These are phyloP conservation scores for Cryptomeria japonica DNA, from an alignment of 75 land plant species.

Conservation along the genomic window DNA sequence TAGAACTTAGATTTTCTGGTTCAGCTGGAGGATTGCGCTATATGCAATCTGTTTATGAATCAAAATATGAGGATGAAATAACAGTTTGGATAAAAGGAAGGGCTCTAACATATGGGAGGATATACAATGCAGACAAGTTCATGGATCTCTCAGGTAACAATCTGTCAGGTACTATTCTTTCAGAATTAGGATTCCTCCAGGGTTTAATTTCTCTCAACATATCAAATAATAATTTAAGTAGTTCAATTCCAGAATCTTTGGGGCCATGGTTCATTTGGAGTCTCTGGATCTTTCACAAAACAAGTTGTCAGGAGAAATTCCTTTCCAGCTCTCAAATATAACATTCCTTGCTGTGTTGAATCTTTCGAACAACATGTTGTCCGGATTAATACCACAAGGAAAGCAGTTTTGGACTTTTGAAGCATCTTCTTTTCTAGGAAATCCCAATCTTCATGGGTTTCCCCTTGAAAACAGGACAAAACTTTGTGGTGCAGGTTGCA, in stretches of 20 bases:
- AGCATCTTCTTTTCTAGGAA: slow-evolving; percentile 7
- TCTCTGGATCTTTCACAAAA: too few relatives aligned
- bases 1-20: too few relatives aligned
- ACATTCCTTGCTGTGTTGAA: slow-evolving; percentile 8
- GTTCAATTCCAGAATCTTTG: slow-evolving; percentile 15
- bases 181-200: neutral
- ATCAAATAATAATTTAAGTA: slow-evolving; percentile 8
- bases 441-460: slow-evolving; percentile 15
- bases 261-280: neutral
- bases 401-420: slow-evolving; percentile 16
- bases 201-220: neutral
- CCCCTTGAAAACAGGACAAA: neutral
- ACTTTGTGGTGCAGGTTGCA: neutral
- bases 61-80: neutral
- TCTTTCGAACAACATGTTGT: slow-evolving; percentile 13
- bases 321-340: slow-evolving; percentile 4
- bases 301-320: slow-evolving; percentile 17
- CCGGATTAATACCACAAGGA: slow-evolving; percentile 14
- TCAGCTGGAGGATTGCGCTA: too few relatives aligned
- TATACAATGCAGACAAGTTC: neutral
- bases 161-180: neutral
- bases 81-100: neutral
- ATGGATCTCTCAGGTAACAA: neutral
- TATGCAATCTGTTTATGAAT: too few relatives aligned
- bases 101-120: too few relatives aligned